Evolutionary conservation across 306 rosid genomes (phyloP), one percentile per base, ranked within the genome.

Genomic region (Rosa chinensis): DNA sequence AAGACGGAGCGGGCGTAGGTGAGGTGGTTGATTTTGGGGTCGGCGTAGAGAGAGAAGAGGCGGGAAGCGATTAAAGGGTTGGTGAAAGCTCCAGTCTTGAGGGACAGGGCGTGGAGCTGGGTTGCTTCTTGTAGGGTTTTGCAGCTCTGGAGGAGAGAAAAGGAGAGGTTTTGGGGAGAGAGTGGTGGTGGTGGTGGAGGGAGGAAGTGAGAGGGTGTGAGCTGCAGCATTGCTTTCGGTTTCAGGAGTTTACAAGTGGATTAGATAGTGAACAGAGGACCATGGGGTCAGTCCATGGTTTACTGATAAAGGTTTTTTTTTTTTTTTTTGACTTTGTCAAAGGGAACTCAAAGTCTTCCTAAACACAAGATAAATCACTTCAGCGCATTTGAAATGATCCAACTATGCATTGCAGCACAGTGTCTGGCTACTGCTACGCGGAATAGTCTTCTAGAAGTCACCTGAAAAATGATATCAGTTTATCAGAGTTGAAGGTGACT

Each of bases 1-100:
- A 88, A 88, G 44, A 88, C 73, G 76, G 84, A 79, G 28, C 62
- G 86, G 20, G 87, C 90, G 76, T 82, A 84, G 10, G 74, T 55
- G 25, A 90, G 86, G 63, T 86, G 53, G 84, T 88, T 88, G 82
- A 83, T 75, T 73, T 76, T 58, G 83, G 89, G 89, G 73, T 78
- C 48, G 11, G 87, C 81, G 80, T 90, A 88, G 74, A 88, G 90
- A 42, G 85, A 61, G 4, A 90, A 67, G 77, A 90, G 67, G 81
- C 79, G 86, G 18, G 90, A 85, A 76, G 86, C 76, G 0, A 77
- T 43, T 2, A 77, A 76, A 39, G 89, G 86, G 85, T 84, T 64
- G 78, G 79, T 75, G 66, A 90, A 81, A 67, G 53, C 74, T 56
- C 89, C 87, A 20, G 85, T 71, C 71, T 88, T 86, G 81, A 90